Evolutionary conservation across 768 basidiomycete species (phyloP), one percentile per base, ranked within the genome.

Genomic region (Russula sp.): DNA sequence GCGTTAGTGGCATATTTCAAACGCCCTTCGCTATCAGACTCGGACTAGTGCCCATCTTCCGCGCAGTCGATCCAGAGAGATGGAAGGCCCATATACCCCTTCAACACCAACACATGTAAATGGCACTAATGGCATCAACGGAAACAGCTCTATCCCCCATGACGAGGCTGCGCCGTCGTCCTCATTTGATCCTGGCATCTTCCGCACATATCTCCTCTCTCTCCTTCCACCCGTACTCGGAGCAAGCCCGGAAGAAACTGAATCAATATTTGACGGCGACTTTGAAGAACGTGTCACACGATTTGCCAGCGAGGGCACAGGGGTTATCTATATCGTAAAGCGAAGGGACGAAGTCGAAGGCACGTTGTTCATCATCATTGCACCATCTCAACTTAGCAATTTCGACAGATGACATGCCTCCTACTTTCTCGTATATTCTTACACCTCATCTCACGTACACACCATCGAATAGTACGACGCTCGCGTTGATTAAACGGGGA

Each of bases 401-500:
- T 57, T 59, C 50, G 57, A 57, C 71, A 91, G 89, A 91, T 71
- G 89, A 91, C 64, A 76, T 76, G 37, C 78, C 80, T 45, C 80
- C 82, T n/a, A 80, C 78, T 16, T 86, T 84, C 71, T 76, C 79
- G 53, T 91, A 91, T 73, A 78, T 82, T 34, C 79, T 92, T 44
- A 85, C 87, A 13, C 75, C 88, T 34, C 82, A 89, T 65, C 80
- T 98, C 60, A 78, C 81, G n/a, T 89, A 97, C 76, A 85, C 93
- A 50, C 77, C 89, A 7, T 82, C 86, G 47, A 85, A 91, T 75
- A 79, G 86, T 58, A 91, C 88, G 20, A 95, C 94, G 0, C 83
- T 99, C 52, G 94, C 95, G 31, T 81, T 99, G 73, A 98, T 99
- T 78, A 98, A 98, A 75, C 91, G 94, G 58, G 83, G 85, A 20